phyloP scores from a whole-genome alignment of 129 eudicot genomes.

The Lactuca saligna region DNA sequence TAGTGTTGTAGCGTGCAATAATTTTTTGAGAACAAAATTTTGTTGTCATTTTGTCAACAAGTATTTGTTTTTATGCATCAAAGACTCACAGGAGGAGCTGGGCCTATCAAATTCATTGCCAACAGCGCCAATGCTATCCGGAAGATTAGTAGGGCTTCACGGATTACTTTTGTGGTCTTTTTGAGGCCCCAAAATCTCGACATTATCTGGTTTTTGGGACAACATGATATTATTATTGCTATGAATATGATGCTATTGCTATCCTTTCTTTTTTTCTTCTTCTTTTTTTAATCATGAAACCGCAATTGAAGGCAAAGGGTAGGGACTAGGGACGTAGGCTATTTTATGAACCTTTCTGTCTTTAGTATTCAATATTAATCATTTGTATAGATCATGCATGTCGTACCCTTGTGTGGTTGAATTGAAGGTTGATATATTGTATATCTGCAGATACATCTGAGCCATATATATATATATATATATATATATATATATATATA shows the following conservation, averaged over 20 bases:
- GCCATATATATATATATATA: neutral
- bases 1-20: conserved; percentile 24
- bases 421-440: neutral
- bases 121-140: conserved; percentile 34
- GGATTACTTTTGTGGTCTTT: conserved; percentile 32
- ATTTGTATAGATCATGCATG: conserved; percentile 11
- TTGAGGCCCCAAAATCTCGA: conserved; percentile 32
- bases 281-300: conserved; percentile 16
- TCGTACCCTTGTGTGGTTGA: neutral
- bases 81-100: conserved; percentile 34
- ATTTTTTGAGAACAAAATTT: conserved; percentile 29
- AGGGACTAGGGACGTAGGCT: conserved; percentile 5
- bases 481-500: no score
- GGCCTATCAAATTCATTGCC: conserved; percentile 38
- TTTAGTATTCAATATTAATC: conserved; percentile 10
- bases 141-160: conserved; percentile 39
- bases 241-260: conserved; percentile 21
- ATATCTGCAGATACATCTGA: neutral
- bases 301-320: conserved; percentile 25
- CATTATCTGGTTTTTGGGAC: conserved; percentile 31
- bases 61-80: conserved; percentile 29
- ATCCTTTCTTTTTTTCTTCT: conserved; percentile 11
- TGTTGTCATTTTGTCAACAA: conserved; percentile 31
- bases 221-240: conserved; percentile 16
- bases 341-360: neutral